Evolutionary conservation across 768 basidiomycete genomes (phyloP), one percentile per base, ranked within the genome.

Genomic region (Tylopilus vinaceipallidus): DNA sequence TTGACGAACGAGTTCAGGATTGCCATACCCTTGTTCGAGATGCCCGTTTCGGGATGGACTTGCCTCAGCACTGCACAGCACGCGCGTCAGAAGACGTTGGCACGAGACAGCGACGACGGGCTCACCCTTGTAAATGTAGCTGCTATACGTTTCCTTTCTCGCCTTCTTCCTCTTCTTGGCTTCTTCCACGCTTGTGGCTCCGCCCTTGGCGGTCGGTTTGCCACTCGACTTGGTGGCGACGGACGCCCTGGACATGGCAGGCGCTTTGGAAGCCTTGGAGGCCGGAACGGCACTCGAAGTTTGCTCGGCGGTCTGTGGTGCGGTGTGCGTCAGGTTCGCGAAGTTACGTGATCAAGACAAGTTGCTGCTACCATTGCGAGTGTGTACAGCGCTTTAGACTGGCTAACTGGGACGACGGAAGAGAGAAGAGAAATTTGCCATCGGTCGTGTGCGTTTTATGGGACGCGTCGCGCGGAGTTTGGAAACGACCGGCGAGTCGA

Each of bases 31-130:
- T 82, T 83, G 76, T 80, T 84, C 54, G 83, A 84, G 71, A 85
- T 83, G 70, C 83, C 83, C 52, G 82, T 84, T 64, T 84, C 84
- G 44, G 84, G 84, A 74, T 85, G 84, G 54, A 86, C 84, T 71
- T 86, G 84, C 72, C 77, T 84, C 62, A 85, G 71, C 58, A 84
- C 84, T 55, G 30, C 12, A 24, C 1, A 11, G 6, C 5, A 6
- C 2, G n/a, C 22, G 6, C 4, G 3, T 54, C 29, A 37, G 20
- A 16, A 6, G n/a, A n/a, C n/a, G n/a, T 10, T 6, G 24, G 1
- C 0, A 11, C 27, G 24, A 6, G 6, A 23, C 7, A 14, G 9
- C 17, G 6, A 9, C 17, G 32, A 26, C 10, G 11, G 26, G 60
- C 68, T 36, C 41, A 79, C 77, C 77, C 64, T 79, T 80, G 71